phyloP scores from a whole-genome alignment of 2,329 filamentous ascomycete species.

The Trichoderma koningiopsis region DNA sequence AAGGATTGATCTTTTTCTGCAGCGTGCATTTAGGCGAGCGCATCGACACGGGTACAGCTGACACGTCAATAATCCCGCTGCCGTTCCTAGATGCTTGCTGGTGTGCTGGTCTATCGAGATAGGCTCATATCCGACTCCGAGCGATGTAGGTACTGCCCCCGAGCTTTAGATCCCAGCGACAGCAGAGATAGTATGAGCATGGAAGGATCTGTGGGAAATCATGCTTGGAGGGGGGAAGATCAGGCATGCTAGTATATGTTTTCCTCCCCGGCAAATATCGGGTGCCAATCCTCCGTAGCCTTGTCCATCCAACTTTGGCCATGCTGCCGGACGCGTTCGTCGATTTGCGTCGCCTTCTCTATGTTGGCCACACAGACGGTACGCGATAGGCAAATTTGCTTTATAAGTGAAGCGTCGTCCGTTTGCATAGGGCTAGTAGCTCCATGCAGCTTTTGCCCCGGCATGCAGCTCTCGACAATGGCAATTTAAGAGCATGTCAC shows the following conservation, averaged over 20 bases:
- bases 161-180: background rate
- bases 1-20: background rate
- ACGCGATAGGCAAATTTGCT: background rate
- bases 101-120: background rate
- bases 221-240: background rate
- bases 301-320: background rate
- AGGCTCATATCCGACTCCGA: background rate
- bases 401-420: background rate
- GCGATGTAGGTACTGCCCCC: background rate
- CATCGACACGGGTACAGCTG: background rate
- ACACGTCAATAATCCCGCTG: background rate
- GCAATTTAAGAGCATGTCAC: background rate
- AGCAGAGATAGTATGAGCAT: background rate
- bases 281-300: background rate
- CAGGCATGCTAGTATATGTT: background rate
- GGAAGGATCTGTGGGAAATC: background rate
- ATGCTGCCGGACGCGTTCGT: background rate
- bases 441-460: background rate
- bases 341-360: background rate
- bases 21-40: background rate
- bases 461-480: background rate
- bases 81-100: background rate
- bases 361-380: background rate
- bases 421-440: background rate
- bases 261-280: constrained; percentile 9